phyloP scores from a whole-genome alignment of 1,284 basidiomycete genomes.

The Puccinia polysora region DNA sequence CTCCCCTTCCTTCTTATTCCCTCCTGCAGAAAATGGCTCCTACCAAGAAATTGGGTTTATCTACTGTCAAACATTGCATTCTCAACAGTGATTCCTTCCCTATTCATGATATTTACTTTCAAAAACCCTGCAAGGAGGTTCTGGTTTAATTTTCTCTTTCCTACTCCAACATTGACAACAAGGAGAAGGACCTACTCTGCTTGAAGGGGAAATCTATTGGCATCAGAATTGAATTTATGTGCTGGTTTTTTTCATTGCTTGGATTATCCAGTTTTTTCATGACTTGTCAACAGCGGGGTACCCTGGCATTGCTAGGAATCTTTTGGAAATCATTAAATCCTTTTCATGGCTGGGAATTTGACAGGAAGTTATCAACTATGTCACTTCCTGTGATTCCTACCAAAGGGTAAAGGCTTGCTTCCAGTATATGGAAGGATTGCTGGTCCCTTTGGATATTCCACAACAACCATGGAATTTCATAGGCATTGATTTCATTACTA shows the following conservation, averaged over 20 bases:
- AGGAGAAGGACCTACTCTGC: background rate
- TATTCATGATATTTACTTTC: background rate
- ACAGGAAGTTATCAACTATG: background rate
- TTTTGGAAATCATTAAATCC: background rate
- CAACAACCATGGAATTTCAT: constrained; percentile 22
- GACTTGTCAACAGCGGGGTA: background rate
- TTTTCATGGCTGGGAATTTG: constrained; percentile 9
- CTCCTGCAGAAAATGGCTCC: too few species aligned
- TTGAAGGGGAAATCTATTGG: background rate
- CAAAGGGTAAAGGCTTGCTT: background rate
- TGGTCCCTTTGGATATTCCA: background rate
- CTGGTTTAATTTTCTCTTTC: background rate
- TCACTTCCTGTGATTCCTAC: constrained; percentile 9
- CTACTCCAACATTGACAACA: background rate
- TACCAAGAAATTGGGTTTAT: too few species aligned
- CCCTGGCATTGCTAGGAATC: background rate
- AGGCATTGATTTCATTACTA: constrained; percentile 26
- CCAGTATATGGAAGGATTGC: background rate
- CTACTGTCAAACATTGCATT: too few species aligned
- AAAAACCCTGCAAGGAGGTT: background rate
- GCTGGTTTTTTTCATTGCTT: background rate
- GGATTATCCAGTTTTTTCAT: background rate
- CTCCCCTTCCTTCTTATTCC: too few species aligned
- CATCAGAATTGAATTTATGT: background rate
- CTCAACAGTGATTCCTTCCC: too few species aligned